Percentiles rank a stretch among this genome's conserved stretches.
phyloP scores from a whole-genome alignment of 169 alveolate genomes.

The Babesia bigemina region DNA sequence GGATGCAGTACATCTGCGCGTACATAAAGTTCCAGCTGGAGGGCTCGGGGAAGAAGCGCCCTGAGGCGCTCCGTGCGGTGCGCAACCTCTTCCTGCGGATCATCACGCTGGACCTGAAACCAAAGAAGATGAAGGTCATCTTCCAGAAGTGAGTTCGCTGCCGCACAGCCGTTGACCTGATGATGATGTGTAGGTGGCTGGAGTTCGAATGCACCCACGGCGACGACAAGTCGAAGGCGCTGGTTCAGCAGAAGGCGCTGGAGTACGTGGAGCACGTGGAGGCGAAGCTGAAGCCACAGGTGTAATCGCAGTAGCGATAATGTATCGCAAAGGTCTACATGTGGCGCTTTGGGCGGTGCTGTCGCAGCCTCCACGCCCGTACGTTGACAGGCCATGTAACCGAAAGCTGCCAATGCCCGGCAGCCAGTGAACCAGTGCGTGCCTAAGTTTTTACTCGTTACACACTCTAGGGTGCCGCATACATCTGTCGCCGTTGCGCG shows the following conservation, averaged over 20 bases:
- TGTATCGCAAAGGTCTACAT: too few species aligned
- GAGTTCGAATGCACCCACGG: conserved; percentile 82
- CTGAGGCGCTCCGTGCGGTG: conserved; percentile 50
- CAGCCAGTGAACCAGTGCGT: too few species aligned
- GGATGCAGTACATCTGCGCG: conserved; percentile 82
- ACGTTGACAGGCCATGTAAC: too few species aligned
- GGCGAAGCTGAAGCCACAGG: conserved; percentile 12
- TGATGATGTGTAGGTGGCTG: conserved; percentile 77
- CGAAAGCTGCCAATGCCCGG: too few species aligned
- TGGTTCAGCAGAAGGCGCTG: conserved; percentile 81
- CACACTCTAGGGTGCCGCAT: too few species aligned
- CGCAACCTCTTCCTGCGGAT: conserved; percentile 67
- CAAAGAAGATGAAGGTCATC: conserved; percentile 68
- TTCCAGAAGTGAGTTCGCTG: conserved; percentile 49
- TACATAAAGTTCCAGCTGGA: conserved; percentile 72
- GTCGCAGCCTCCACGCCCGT: too few species aligned
- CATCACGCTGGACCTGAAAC: conserved; percentile 66
- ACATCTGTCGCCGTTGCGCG: too few species aligned
- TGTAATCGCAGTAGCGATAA: neutral
- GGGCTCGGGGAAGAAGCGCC: conserved; percentile 23
- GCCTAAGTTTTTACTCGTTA: too few species aligned
- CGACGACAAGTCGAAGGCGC: conserved; percentile 68
- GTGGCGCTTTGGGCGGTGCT: too few species aligned
- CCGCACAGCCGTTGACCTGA: neutral
- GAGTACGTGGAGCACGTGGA: conserved; percentile 77